phyloP scores from a whole-genome alignment of 225 moss, liverwort and hornwort species.

The Straminergon stramineum region DNA sequence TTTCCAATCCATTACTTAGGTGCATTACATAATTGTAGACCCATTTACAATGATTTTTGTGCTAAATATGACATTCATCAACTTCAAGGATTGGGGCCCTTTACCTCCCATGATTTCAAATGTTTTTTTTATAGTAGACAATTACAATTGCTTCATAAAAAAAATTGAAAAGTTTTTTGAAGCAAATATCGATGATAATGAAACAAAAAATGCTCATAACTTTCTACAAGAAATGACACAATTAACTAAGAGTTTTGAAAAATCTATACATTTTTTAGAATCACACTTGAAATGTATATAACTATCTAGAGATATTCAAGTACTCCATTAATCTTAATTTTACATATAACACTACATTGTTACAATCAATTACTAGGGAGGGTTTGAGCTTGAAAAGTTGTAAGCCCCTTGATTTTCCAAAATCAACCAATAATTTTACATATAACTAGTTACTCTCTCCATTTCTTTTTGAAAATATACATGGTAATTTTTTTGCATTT shows the following conservation, averaged over 20 bases:
- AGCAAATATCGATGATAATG: not conserved
- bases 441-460: accelerated
- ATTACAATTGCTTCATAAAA: not conserved
- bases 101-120: not conserved
- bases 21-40: not conserved
- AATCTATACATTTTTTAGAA: not conserved
- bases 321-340: not conserved
- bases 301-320: not conserved
- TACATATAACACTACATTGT: not conserved
- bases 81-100: not conserved
- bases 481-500: not conserved
- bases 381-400: not conserved
- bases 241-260: not conserved
- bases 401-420: not conserved
- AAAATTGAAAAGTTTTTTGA: not conserved
- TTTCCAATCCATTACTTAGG: not conserved
- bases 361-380: too few species aligned
- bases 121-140: not conserved
- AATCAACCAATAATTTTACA: not conserved
- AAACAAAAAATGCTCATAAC: not conserved
- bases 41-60: not conserved
- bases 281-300: not conserved
- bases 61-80: not conserved
- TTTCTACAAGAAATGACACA: not conserved
- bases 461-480: not conserved